phyloP scores from a whole-genome alignment of 1,139 yeast species.

The Suhomyces bokatorum region DNA sequence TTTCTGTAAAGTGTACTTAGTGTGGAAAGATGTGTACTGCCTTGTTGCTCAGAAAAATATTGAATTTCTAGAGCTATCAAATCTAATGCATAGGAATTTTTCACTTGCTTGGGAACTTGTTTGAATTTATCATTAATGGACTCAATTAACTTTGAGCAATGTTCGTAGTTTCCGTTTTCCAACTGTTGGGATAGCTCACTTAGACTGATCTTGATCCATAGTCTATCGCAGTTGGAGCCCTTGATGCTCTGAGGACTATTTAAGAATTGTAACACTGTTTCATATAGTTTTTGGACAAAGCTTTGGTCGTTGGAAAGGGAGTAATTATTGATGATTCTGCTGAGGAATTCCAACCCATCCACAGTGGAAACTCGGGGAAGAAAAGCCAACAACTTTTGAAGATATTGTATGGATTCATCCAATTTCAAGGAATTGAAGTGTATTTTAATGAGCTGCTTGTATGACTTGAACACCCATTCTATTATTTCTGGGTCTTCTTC shows the following conservation, averaged over 20 bases:
- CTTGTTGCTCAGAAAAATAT: constrained; percentile 34
- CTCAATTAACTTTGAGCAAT: constrained; percentile 43
- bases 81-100: constrained; percentile 54
- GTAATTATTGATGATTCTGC: constrained; percentile 53
- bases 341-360: constrained; percentile 64
- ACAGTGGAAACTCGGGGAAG: constrained; percentile 36
- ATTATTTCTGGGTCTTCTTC: constrained; percentile 18
- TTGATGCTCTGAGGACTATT: constrained; percentile 13
- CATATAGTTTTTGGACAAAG: constrained; percentile 32
- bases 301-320: constrained; percentile 29
- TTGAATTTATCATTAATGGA: constrained; percentile 42
- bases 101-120: constrained; percentile 43
- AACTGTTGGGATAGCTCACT: constrained; percentile 51
- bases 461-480: constrained; percentile 57
- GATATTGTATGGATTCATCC: constrained; percentile 35
- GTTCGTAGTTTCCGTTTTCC: constrained; percentile 35
- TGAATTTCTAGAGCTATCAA: constrained; percentile 67
- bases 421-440: constrained; percentile 36
- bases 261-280: constrained; percentile 29
- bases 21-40: constrained; percentile 33
- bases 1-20: constrained; percentile 51
- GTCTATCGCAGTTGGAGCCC: constrained; percentile 43
- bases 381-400: constrained; percentile 25
- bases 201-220: constrained; percentile 57
- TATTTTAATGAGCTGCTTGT: constrained; percentile 66